Percentiles rank a stretch among this genome's conserved stretches.
phyloP scores from a whole-genome alignment of 2,329 filamentous ascomycete species.

The Neoarthrinium moseri region DNA sequence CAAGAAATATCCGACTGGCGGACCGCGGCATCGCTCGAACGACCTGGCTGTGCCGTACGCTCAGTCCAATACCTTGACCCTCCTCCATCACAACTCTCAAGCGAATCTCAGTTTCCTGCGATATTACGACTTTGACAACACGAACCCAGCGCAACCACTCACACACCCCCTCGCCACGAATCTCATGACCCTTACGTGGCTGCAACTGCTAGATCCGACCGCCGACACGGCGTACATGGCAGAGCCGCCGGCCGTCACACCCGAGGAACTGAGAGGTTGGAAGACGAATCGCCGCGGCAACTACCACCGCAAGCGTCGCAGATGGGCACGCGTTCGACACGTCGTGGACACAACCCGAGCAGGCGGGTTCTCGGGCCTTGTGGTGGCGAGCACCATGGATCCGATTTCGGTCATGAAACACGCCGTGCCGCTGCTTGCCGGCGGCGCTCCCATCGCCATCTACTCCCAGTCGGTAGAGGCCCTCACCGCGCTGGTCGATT shows the following conservation, averaged over 20 bases:
- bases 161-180: slow-evolving; percentile 78
- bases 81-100: slow-evolving; percentile 80
- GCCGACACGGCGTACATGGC: slow-evolving; percentile 72
- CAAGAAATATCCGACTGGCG: slow-evolving; percentile 11
- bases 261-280: slow-evolving; percentile 63
- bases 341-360: slow-evolving; percentile 73
- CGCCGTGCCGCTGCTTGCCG: slow-evolving; percentile 75
- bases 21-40: slow-evolving; percentile 16
- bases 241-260: slow-evolving; percentile 58
- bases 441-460: slow-evolving; percentile 81
- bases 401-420: slow-evolving; percentile 72
- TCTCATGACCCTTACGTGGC: slow-evolving; percentile 84
- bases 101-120: slow-evolving; percentile 84
- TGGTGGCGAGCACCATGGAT: slow-evolving; percentile 82
- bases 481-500: slow-evolving; percentile 73
- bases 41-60: slow-evolving; percentile 66
- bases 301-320: slow-evolving; percentile 84
- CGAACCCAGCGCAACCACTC: slow-evolving; percentile 59
- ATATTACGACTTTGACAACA: slow-evolving; percentile 83
- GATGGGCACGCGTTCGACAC: slow-evolving; percentile 71
- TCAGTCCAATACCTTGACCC: slow-evolving; percentile 72
- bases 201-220: slow-evolving; percentile 79
- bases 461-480: slow-evolving; percentile 83
- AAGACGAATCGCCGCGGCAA: slow-evolving; percentile 81
- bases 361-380: slow-evolving; percentile 79